These are phyloP conservation scores for Lactifluus piperatus DNA, from an alignment of 768 basidiomycete genomes.

Conservation along the genomic window DNA sequence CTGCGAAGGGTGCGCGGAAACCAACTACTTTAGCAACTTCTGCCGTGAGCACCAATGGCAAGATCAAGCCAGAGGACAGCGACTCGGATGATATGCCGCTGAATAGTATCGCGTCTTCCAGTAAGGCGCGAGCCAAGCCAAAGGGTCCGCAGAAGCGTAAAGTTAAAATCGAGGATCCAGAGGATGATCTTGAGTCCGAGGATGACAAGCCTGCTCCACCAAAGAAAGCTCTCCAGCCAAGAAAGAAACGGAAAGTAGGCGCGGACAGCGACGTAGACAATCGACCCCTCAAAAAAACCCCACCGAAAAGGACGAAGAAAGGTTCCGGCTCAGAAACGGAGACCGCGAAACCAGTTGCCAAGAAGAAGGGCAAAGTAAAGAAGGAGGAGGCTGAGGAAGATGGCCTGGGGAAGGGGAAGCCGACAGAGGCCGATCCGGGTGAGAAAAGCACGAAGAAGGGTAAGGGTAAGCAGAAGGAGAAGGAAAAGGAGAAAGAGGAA, in stretches of 20 bases:
- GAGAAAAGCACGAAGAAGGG: conserved; percentile 30
- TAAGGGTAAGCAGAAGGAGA: conserved; percentile 44
- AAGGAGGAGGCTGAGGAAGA: conserved; percentile 35
- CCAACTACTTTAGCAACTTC: conserved; percentile 30
- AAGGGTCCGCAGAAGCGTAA: conserved; percentile 39
- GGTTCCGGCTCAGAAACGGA: conserved; percentile 38
- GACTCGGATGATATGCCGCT: conserved; percentile 37
- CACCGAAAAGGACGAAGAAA: conserved; percentile 44
- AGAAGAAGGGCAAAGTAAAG: conserved; percentile 36
- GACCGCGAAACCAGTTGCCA: conserved; percentile 34
- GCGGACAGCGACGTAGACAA: conserved; percentile 45
- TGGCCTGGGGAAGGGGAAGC: conserved; percentile 32
- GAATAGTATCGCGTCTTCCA: conserved; percentile 17
- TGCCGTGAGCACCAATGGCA: conserved; percentile 31
- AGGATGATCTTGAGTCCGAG: conserved; percentile 25
- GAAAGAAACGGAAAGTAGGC: conserved; percentile 33
- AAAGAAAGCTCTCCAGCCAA: conserved; percentile 24
- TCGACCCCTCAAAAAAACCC: conserved; percentile 25
- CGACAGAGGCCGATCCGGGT: neutral
- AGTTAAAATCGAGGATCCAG: conserved; percentile 31
- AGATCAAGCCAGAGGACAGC: conserved; percentile 28
- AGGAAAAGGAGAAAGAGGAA: conserved; percentile 44
- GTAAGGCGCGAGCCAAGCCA: conserved; percentile 30
- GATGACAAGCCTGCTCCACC: conserved; percentile 27
- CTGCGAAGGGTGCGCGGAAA: conserved; percentile 35